A percentile compares a stretch with the other conserved stretches of the same genome.
phyloP scores from a whole-genome alignment of 2,329 filamentous ascomycete genomes.

The Fragosphaeria purpurea region DNA sequence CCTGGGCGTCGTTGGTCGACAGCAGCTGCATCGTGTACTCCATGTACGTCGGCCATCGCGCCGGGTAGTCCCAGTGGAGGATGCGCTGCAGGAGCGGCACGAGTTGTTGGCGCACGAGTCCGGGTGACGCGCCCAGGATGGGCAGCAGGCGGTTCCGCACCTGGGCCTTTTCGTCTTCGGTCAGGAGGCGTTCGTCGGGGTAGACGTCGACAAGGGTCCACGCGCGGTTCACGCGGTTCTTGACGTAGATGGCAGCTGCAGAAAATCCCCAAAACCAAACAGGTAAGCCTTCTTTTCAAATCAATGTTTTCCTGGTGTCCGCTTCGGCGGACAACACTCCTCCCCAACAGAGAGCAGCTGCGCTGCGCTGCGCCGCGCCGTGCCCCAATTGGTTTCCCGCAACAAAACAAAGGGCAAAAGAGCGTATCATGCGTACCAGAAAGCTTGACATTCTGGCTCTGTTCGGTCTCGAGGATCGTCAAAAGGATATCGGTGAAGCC shows the following conservation, averaged over 20 bases:
- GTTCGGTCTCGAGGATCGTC: conserved; percentile 82
- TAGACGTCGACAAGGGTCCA: conserved; percentile 74
- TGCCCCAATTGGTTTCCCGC: neutral
- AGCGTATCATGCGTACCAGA: conserved; percentile 55
- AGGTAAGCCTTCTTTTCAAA: too few relatives aligned
- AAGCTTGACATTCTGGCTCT: conserved; percentile 72
- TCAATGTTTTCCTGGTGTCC: too few relatives aligned
- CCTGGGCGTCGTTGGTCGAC: conserved; percentile 73
- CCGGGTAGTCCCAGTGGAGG: conserved; percentile 88
- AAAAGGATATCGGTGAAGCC: conserved; percentile 87
- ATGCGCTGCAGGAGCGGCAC: conserved; percentile 93
- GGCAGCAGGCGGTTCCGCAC: conserved; percentile 85
- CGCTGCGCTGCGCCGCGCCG: too few relatives aligned
- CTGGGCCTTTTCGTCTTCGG: conserved; percentile 78
- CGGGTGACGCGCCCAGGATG: conserved; percentile 69
- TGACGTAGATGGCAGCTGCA: conserved; percentile 88
- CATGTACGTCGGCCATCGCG: conserved; percentile 89
- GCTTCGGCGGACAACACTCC: too few relatives aligned
- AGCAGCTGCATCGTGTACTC: conserved; percentile 84
- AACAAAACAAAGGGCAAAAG: conserved; percentile 12
- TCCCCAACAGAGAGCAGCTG: too few relatives aligned
- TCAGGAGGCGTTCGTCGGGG: conserved; percentile 62
- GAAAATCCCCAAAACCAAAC: neutral
- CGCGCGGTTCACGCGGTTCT: conserved; percentile 89
- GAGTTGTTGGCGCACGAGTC: conserved; percentile 81